phyloP scores from a whole-genome alignment of 1,139 yeast genomes.

The Candida buenavistaensis region DNA sequence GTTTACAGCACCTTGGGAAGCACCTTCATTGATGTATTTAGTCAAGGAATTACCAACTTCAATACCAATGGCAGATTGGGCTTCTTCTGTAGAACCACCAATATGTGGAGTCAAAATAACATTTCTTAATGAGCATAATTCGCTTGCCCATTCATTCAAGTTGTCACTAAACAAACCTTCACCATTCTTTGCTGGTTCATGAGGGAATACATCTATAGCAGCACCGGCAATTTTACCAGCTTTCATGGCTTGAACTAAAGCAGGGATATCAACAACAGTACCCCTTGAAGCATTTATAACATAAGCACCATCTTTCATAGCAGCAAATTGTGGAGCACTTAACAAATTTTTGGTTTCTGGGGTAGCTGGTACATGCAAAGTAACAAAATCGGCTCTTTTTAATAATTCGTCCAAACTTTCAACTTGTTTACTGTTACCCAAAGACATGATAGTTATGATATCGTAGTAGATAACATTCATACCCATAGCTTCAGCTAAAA shows the following conservation, averaged over 20 bases:
- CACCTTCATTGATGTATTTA: slow-evolving; percentile 94
- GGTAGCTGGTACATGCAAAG: slow-evolving; percentile 94
- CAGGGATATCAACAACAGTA: slow-evolving; percentile 94
- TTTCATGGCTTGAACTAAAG: slow-evolving; percentile 87
- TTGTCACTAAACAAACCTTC: slow-evolving; percentile 69
- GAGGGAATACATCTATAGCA: slow-evolving; percentile 94
- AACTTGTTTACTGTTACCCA: slow-evolving; percentile 97
- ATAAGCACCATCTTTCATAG: slow-evolving; percentile 96
- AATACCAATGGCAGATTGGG: slow-evolving; percentile 95
- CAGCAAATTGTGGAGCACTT: slow-evolving; percentile 87
- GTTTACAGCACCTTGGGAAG: slow-evolving; percentile 94
- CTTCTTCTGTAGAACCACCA: slow-evolving; percentile 99
- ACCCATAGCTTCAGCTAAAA: slow-evolving; percentile 96
- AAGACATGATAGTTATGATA: slow-evolving; percentile 87
- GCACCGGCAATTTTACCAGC: slow-evolving; percentile 96
- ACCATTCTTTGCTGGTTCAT: slow-evolving; percentile 98
- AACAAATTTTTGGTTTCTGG: slow-evolving; percentile 89
- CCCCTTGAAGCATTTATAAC: slow-evolving; percentile 97
- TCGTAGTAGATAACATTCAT: slow-evolving; percentile 96
- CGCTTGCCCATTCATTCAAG: slow-evolving; percentile 82
- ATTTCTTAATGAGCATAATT: slow-evolving; percentile 79
- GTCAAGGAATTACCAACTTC: slow-evolving; percentile 88
- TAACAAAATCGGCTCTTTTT: slow-evolving; percentile 79
- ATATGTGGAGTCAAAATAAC: slow-evolving; percentile 95
- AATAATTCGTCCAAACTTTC: slow-evolving; percentile 80